Evolutionary conservation across 1,284 basidiomycete genomes (phyloP), one percentile per base, ranked within the genome.

Genomic region (Pulveroboletus ridleyi): DNA sequence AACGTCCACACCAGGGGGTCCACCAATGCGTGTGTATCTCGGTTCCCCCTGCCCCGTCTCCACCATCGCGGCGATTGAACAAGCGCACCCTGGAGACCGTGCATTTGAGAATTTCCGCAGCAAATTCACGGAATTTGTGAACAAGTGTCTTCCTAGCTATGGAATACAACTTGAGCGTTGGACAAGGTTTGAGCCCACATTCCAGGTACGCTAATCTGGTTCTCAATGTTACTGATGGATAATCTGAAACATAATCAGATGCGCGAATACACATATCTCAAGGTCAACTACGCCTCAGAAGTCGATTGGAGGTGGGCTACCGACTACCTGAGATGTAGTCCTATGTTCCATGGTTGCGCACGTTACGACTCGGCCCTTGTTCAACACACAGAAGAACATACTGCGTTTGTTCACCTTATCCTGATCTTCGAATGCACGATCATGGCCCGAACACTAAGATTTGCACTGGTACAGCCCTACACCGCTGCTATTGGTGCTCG

Each of bases 301-400:
- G 46, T 60, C 3, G 25, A 60, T 50, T 62, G 56, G 25, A 57
- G 18, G 46, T 60, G 44, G 61, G 23, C 44, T n/a, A 62, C 61
- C 9, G 8, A 62, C 39, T 50, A 62, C 22, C 25, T 62, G 7
- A 17, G 46, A 60, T 62, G 15, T 18, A 62, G 39, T 8, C 39
- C 56, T 10, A n/a, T 6, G 2, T 62, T 62, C 61, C 56, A 59
- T 59, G 56, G 41, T 25, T 7, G 5, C 7, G 23, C 56, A n/a
- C 2, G 25, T 2, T 39, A 39, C 6, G 35, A 39, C 35, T 39
- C 35, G 35, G 35, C 35, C 13, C 35, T 39, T 39, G 13, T 62
- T 13, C 46, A 59, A 35, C 29, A 22, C 46, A 62, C 23, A 3
- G 29, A 22, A 18, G 14, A 47, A n/a, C 5, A 5, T 3, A 42